phyloP scores from a whole-genome alignment of 176 grass and related monocot species.

The Dendrocalamus sinicus region DNA sequence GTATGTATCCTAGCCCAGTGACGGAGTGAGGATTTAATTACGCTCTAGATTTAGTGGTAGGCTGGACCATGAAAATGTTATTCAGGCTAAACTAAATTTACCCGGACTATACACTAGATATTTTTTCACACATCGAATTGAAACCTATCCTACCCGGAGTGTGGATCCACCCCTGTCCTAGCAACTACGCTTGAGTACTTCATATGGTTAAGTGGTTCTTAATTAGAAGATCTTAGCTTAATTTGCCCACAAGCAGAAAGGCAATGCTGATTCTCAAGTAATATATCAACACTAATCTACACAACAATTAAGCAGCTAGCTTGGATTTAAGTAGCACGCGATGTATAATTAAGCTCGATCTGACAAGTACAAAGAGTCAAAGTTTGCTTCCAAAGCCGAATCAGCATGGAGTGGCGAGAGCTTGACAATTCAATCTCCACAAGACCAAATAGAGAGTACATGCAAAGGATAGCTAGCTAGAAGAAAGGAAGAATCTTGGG shows the following conservation, averaged over 20 bases:
- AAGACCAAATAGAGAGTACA: not conserved
- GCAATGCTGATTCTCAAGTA: not conserved
- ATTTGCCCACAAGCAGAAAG: not conserved
- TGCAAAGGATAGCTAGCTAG: not conserved
- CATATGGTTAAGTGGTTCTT: not conserved
- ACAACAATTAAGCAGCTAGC: not conserved
- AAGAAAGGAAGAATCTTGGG: slow-evolving; percentile 22
- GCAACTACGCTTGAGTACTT: not conserved
- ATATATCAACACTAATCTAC: not conserved
- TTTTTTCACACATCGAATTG: too few species aligned
- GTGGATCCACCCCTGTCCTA: not conserved
- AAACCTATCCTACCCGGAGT: accelerated
- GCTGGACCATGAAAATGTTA: too few species aligned
- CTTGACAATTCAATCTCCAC: not conserved
- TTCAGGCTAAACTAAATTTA: too few species aligned
- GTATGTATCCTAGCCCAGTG: not conserved
- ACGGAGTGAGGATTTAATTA: too few species aligned
- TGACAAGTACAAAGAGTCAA: not conserved
- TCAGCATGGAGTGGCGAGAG: not conserved
- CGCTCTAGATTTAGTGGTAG: too few species aligned
- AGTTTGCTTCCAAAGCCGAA: not conserved
- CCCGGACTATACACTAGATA: too few species aligned
- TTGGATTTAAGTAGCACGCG: not conserved
- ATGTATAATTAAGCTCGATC: not conserved
- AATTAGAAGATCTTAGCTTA: not conserved